These are phyloP conservation scores for Onygenales sp. DNA, from an alignment of 2,329 filamentous ascomycete genomes.

Conservation along the genomic window DNA sequence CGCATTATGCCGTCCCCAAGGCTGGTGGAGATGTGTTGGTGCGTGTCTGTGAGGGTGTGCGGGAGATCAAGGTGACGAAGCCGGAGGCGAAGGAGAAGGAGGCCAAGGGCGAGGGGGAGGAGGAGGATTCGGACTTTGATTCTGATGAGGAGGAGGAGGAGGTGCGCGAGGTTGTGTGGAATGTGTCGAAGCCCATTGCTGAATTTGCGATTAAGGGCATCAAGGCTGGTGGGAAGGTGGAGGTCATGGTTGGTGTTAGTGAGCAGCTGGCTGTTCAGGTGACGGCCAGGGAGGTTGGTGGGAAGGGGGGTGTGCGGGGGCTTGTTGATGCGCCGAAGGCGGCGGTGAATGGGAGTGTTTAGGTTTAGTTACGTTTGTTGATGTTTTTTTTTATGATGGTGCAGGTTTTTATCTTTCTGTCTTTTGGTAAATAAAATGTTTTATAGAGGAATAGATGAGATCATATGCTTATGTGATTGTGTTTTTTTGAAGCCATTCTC, in stretches of 20 bases:
- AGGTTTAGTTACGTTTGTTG: background rate
- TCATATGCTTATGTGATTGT: background rate
- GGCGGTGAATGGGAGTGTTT: constrained; percentile 25
- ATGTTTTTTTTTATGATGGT: constrained; percentile 11
- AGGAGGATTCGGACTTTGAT: constrained; percentile 54
- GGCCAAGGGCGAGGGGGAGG: constrained; percentile 47
- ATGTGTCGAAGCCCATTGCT: constrained; percentile 69
- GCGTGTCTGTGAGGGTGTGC: constrained; percentile 76
- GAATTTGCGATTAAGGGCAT: constrained; percentile 76
- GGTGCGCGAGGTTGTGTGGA: constrained; percentile 83
- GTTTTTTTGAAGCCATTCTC: constrained; percentile 8
- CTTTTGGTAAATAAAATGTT: constrained; percentile 2
- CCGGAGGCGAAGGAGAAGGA: constrained; percentile 61
- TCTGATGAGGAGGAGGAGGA: constrained; percentile 62
- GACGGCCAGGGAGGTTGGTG: constrained; percentile 75
- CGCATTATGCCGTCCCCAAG: constrained; percentile 66
- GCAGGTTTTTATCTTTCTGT: constrained; percentile 7
- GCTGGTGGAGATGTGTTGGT: constrained; percentile 81
- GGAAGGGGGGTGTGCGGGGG: constrained; percentile 73
- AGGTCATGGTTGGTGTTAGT: constrained; percentile 82
- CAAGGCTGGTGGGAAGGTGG: constrained; percentile 83
- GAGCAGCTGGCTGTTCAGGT: constrained; percentile 71
- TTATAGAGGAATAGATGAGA: constrained; percentile 1
- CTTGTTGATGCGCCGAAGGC: constrained; percentile 34
- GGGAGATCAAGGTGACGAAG: constrained; percentile 89